A percentile compares a stretch with the other conserved stretches of the same genome.
Evolutionary conservation across 2,329 filamentous ascomycete genomes (phyloP).

Genomic region (Pyrenochaeta sp.): DNA sequence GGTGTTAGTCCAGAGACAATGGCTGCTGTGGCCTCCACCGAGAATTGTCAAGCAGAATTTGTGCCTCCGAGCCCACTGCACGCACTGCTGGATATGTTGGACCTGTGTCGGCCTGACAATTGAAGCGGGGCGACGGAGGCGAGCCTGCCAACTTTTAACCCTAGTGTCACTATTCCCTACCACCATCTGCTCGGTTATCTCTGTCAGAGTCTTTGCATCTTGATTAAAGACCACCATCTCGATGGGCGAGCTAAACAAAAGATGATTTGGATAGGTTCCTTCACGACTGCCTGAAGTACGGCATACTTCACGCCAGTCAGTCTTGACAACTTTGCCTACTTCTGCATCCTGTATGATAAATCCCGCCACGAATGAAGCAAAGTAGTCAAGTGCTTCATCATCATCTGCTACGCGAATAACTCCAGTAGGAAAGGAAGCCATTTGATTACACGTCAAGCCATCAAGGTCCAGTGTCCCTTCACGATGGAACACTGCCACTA

Average conservation of each 20-base stretch:
- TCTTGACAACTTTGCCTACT: constrained; percentile 41
- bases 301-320: constrained; percentile 63
- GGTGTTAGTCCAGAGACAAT: constrained; percentile 63
- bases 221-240: constrained; percentile 62
- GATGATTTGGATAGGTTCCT: constrained; percentile 44
- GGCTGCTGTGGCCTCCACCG: constrained; percentile 67
- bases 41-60: constrained; percentile 59
- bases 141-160: constrained; percentile 64
- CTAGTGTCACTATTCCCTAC: constrained; percentile 26
- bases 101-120: constrained; percentile 59
- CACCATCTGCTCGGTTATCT: constrained; percentile 57
- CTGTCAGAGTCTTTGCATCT: constrained; percentile 54
- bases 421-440: constrained; percentile 58
- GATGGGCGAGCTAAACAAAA: constrained; percentile 60
- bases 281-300: constrained; percentile 56
- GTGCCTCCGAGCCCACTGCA: constrained; percentile 64
- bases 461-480: constrained; percentile 54
- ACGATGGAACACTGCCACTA: constrained; percentile 67
- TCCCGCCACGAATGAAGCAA: constrained; percentile 63
- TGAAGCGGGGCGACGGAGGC: constrained; percentile 53
- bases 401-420: constrained; percentile 55
- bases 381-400: constrained; percentile 58
- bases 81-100: constrained; percentile 62
- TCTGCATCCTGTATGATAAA: constrained; percentile 48
- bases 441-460: constrained; percentile 59